Evolutionary conservation across 257 asterid genomes (phyloP), one percentile per base, ranked within the genome.

Genomic region (Ilex asprella): DNA sequence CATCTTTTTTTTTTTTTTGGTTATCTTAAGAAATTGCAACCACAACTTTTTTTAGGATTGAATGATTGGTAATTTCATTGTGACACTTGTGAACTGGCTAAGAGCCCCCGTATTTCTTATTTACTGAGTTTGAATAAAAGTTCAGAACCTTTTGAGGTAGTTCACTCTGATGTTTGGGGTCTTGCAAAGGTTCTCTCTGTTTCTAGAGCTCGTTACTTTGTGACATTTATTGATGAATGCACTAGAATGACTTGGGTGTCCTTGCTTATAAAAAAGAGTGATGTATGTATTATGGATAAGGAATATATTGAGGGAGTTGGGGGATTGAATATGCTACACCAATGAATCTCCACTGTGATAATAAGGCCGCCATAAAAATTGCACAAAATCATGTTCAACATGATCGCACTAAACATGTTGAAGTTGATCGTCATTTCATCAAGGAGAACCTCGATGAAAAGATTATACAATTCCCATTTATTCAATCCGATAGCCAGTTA

Each of bases 1-100:
- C 76, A 65, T 10, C 2, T 61, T 12, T 71, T 47, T n/a, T n/a
- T n/a, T n/a, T n/a, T n/a, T 12, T 71, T 71, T 60, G 67, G 47
- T 0, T 59, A 64, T 16, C 59, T 58, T 27, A 47, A 31, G 27
- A 71, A 53, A 41, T 12, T 65, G 0, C 3, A 6, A 2, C 58
- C 59, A 15, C 1, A 4, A 15, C 16, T 72, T 0, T 61, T 72
- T 32, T 55, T 6, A 2, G 10, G 12, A n/a, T n/a, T 55, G 6
- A 9, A 31, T 63, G 31, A 1, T 12, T 30, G 35, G 10, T 12
- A 51, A 51, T 60, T 71, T 60, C 21, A 55, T 2, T 65, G 67
- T 55, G 10, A 64, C 2, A 29, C 43, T 35, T 64, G 67, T 54
- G 71, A 70, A 49, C 39, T 63, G 6, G 62, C 61, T 0, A 64